These are phyloP conservation scores for Russula vinacea DNA, from an alignment of 768 basidiomycete species.

Conservation along the genomic window DNA sequence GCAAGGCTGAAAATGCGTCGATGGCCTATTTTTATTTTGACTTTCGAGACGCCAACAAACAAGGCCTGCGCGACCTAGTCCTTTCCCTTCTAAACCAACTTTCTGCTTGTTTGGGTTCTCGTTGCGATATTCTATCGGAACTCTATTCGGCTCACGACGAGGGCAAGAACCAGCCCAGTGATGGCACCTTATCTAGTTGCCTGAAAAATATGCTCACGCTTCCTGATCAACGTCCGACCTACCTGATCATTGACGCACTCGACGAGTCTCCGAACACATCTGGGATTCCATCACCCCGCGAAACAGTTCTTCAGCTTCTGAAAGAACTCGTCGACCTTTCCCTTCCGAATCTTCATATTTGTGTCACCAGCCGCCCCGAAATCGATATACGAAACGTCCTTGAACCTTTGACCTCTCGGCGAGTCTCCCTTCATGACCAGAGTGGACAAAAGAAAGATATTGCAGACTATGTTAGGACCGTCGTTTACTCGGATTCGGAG, in stretches of 20 bases:
- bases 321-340: background rate
- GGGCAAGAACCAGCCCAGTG: background rate
- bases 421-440: slow-evolving; percentile 5
- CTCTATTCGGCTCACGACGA: background rate
- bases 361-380: slow-evolving; percentile 10
- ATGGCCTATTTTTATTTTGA: slow-evolving; percentile 9
- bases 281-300: background rate
- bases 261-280: slow-evolving; percentile 8
- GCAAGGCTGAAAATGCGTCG: background rate
- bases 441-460: slow-evolving; percentile 11
- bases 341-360: slow-evolving; percentile 1
- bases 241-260: slow-evolving; percentile 11
- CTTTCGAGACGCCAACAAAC: background rate
- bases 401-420: background rate
- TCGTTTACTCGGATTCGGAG: slow-evolving; percentile 5
- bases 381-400: slow-evolving; percentile 4
- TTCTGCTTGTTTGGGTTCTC: background rate
- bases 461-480: background rate
- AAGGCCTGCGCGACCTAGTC: background rate
- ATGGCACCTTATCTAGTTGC: background rate
- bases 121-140: background rate
- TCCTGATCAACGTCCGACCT: background rate
- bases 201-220: slow-evolving; percentile 7
- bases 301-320: background rate
- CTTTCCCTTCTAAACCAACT: slow-evolving; percentile 10